phyloP scores from a whole-genome alignment of 2,329 filamentous ascomycete genomes.

The Scopulariopsis brevicaulis region DNA sequence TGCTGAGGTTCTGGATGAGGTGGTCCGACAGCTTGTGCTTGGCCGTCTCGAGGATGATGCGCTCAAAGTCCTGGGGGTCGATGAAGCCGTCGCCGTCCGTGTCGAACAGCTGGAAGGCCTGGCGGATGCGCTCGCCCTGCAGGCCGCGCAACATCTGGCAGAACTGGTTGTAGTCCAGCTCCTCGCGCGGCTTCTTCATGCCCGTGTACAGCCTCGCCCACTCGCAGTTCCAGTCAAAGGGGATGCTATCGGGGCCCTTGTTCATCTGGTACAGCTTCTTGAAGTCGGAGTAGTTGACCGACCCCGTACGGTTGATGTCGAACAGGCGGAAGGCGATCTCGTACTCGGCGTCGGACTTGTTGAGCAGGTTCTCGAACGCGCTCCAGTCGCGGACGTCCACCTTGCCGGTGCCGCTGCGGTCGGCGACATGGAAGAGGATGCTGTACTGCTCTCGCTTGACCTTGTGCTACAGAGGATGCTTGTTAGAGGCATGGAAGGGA shows the following conservation, averaged over 20 bases:
- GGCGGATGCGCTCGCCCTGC: conserved; percentile 89
- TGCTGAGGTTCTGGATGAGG: conserved; percentile 78
- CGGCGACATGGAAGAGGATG: conserved; percentile 85
- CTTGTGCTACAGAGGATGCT: conserved; percentile 61
- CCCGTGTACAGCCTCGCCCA: conserved; percentile 95
- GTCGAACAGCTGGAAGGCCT: conserved; percentile 89
- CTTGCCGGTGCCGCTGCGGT: conserved; percentile 61
- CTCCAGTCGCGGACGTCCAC: conserved; percentile 80
- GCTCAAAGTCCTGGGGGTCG: conserved; percentile 88
- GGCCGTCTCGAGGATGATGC: conserved; percentile 87
- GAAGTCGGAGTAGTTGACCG: conserved; percentile 84
- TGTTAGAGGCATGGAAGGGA: conserved; percentile 4
- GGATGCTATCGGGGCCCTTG: conserved; percentile 73
- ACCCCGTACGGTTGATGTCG: conserved; percentile 72
- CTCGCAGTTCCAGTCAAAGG: conserved; percentile 94
- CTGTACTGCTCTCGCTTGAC: conserved; percentile 94
- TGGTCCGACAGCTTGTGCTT: conserved; percentile 97
- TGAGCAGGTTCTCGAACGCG: conserved; percentile 85
- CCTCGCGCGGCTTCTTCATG: conserved; percentile 74
- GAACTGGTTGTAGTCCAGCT: conserved; percentile 92
- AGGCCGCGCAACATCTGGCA: conserved; percentile 94
- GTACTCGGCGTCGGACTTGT: conserved; percentile 94
- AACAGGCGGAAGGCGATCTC: conserved; percentile 97
- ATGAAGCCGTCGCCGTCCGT: conserved; percentile 91
- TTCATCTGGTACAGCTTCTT: conserved; percentile 76